Evolutionary conservation across 192 early-diverging fungal species (phyloP), one percentile per base, ranked within the genome.

Genomic region (Phlyctochytrium planicorne): DNA sequence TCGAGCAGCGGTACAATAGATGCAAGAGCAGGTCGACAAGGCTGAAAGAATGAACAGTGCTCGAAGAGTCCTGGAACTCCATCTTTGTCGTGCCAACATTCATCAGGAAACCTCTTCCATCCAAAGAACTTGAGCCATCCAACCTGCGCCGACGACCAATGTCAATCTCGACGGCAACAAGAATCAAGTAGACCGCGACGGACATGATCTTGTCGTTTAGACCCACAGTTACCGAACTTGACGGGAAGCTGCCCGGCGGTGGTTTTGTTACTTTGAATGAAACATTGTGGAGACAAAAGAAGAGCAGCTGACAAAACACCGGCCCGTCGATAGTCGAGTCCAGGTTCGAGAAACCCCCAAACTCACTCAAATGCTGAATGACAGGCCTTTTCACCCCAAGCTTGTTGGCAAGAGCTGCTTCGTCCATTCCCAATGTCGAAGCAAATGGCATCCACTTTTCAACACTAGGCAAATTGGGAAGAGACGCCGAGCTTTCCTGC

Each of bases 171-270:
- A 92, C 36, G 24, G 91, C 92, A 59, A 95, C 70, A 36, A 92
- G 80, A n/a, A 94, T 75, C 29, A 98, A 66, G 66, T 95, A 91
- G 2, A 93, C 79, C 0, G 91, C 84, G 40, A 91, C 85, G 56
- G 91, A 89, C 2, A 97, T 78, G 30, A 94, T 87, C 20, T 89
- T 91, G 32, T 92, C 91, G 52, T 47, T 47, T 20, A 47, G 10
- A 14, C 40, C 40, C 20, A 6, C 40, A 20, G 40, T 20, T 14
- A 6, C 40, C n/a, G n/a, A n/a, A n/a, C n/a, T n/a, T n/a, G n/a
- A n/a, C n/a, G n/a, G n/a, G n/a, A n/a, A n/a, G n/a, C n/a, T n/a
- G n/a, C n/a, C n/a, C n/a, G n/a, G n/a, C 40, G 40, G 10, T 47
- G 40, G 6, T 20, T 47, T 47, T 20, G 40, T 14, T 14, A 47